Evolutionary conservation across 345 rosid species (phyloP).

Genomic region (Aethionema arabicum): DNA sequence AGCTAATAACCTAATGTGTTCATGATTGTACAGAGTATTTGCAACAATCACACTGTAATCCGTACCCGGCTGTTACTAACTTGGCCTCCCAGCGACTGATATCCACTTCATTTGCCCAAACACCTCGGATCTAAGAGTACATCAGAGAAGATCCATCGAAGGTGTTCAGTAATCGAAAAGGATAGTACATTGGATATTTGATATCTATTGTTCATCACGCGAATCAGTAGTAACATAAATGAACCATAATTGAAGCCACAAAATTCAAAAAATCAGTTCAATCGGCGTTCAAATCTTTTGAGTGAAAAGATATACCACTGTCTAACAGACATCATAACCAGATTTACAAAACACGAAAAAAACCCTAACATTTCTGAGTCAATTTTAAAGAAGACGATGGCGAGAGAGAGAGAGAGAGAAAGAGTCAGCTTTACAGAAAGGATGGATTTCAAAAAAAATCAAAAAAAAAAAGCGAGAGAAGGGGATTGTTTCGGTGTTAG

Average conservation of each 20-base stretch:
- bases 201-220: background rate
- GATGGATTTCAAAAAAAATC: background rate
- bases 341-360: constrained; percentile 24
- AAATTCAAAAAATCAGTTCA: background rate
- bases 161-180: constrained; percentile 1
- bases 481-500: constrained; percentile 8
- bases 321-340: constrained; percentile 18
- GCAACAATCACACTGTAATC: constrained; percentile 3
- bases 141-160: constrained; percentile 17
- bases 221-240: background rate
- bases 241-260: background rate
- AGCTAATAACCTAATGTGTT: too few species aligned
- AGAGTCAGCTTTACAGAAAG: constrained; percentile 23
- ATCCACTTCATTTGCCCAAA: constrained; percentile 1
- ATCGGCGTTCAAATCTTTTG: background rate
- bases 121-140: constrained; percentile 17
- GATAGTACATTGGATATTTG: background rate
- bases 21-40: background rate
- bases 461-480: background rate
- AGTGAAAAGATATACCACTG: background rate
- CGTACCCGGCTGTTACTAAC: constrained; percentile 6
- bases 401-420: constrained; percentile 11
- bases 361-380: constrained; percentile 28
- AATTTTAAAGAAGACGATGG: constrained; percentile 19
- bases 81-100: constrained; percentile 8